Percentiles rank a stretch among this genome's conserved stretches.
Evolutionary conservation across 1,284 basidiomycete genomes (phyloP).

Genomic region (Abortiporus biennis): DNA sequence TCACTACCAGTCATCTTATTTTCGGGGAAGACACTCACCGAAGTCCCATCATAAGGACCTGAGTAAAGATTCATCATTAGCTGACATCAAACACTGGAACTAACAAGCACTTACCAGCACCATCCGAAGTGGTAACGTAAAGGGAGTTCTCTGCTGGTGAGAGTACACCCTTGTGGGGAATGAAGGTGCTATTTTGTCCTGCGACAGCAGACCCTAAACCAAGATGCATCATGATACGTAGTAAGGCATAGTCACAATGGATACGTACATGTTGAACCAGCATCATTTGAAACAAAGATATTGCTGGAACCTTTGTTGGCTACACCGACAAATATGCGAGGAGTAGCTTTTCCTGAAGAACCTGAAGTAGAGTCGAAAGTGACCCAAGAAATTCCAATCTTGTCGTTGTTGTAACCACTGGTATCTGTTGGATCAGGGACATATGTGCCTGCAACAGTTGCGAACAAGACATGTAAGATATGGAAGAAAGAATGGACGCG

Average conservation of each 20-base stretch:
- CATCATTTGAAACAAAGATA: constrained; percentile 51
- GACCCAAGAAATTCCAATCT: constrained; percentile 56
- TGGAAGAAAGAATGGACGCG: not conserved
- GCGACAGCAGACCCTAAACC: constrained; percentile 46
- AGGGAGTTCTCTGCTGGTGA: constrained; percentile 50
- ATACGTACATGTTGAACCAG: constrained; percentile 46
- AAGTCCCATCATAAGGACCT: constrained; percentile 49
- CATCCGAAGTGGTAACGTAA: constrained; percentile 51
- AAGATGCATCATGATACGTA: not conserved
- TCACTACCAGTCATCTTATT: constrained; percentile 1
- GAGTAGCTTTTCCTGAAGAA: constrained; percentile 43
- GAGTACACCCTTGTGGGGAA: constrained; percentile 62
- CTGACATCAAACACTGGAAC: not conserved
- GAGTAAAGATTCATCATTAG: not conserved
- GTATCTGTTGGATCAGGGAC: constrained; percentile 49
- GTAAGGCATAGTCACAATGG: not conserved
- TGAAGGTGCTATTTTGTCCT: constrained; percentile 50
- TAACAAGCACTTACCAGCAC: constrained; percentile 23
- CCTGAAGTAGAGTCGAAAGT: constrained; percentile 60
- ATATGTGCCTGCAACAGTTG: constrained; percentile 40
- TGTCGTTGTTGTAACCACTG: constrained; percentile 49
- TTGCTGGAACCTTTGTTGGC: constrained; percentile 48
- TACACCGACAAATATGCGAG: constrained; percentile 63
- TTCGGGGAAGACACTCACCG: constrained; percentile 11
- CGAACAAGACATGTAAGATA: not conserved